Percentiles rank a stretch among this genome's conserved stretches.
phyloP scores from a whole-genome alignment of 225 moss, liverwort and hornwort species.

The Polytrichum commune region DNA sequence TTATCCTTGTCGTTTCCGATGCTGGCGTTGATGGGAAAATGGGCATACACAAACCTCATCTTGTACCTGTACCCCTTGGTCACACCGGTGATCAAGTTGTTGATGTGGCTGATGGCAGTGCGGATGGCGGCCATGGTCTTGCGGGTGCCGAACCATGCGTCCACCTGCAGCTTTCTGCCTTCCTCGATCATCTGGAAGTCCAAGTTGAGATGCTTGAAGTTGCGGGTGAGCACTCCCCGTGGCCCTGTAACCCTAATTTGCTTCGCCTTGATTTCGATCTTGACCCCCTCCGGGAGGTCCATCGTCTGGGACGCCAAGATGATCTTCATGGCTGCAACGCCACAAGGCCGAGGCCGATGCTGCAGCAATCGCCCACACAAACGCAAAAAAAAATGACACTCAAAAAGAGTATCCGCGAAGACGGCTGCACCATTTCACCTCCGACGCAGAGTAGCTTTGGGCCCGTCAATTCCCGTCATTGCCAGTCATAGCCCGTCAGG shows the following conservation, averaged over 20 bases:
- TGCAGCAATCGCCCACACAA: too few relatives aligned
- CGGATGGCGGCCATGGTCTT: slow-evolving; percentile 31
- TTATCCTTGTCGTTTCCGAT: slow-evolving; percentile 13
- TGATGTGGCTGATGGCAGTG: slow-evolving; percentile 24
- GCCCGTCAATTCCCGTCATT: too few relatives aligned
- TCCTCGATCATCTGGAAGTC: slow-evolving; percentile 23
- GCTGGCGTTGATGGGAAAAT: slow-evolving; percentile 31
- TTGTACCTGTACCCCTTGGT: slow-evolving; percentile 26
- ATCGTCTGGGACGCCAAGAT: slow-evolving; percentile 15
- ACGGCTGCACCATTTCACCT: too few relatives aligned
- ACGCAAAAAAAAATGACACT: too few relatives aligned
- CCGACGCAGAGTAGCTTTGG: too few relatives aligned
- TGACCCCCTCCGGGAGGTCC: slow-evolving; percentile 15
- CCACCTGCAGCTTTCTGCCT: slow-evolving; percentile 25
- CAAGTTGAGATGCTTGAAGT: slow-evolving; percentile 26
- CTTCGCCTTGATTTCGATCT: slow-evolving; percentile 21
- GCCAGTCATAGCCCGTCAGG: too few relatives aligned
- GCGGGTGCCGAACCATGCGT: slow-evolving; percentile 23
- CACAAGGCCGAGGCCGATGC: too few relatives aligned
- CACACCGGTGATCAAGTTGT: slow-evolving; percentile 26
- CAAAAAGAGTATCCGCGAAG: too few relatives aligned
- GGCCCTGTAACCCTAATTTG: slow-evolving; percentile 16
- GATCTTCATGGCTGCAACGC: slow-evolving; percentile 15
- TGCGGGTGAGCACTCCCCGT: slow-evolving; percentile 18
- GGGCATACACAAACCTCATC: slow-evolving; percentile 30